Conservation (phyloP, 2,329 filamentous ascomycete genomes). For the Alternaria arborescens region DNA sequence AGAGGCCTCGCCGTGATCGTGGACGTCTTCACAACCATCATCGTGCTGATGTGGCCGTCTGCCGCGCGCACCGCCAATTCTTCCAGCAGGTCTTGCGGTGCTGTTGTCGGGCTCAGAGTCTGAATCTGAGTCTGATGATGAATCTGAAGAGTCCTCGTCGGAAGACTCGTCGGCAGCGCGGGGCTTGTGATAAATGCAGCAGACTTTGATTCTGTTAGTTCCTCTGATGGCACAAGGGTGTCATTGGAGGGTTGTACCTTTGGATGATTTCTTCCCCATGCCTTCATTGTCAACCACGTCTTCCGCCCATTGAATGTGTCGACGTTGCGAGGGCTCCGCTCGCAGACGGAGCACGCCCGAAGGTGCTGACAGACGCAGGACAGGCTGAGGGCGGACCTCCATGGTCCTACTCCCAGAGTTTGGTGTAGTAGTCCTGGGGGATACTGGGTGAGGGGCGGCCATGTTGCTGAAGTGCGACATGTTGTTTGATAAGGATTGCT, state of each 20-base stretch:
- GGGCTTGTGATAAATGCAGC: constrained; percentile 96
- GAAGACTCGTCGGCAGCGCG: constrained; percentile 76
- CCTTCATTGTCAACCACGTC: constrained; percentile 96
- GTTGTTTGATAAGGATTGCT: constrained; percentile 76
- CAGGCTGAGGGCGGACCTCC: constrained; percentile 39
- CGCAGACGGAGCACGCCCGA: constrained; percentile 53
- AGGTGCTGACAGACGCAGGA: constrained; percentile 45
- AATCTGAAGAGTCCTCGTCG: constrained; percentile 69
- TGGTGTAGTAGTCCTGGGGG: constrained; percentile 33
- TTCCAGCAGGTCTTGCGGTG: constrained; percentile 52
- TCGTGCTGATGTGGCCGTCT: constrained; percentile 40
- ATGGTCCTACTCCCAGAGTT: constrained; percentile 35
- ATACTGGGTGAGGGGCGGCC: constrained; percentile 27
- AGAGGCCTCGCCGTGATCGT: constrained; percentile 52
- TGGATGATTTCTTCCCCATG: constrained; percentile 90
- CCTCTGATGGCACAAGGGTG: not conserved
- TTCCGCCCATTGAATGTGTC: constrained; percentile 89
- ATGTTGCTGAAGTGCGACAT: constrained; percentile 60
- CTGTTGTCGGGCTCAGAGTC: constrained; percentile 64
- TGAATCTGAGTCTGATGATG: constrained; percentile 63
- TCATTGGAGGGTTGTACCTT: constrained; percentile 66
- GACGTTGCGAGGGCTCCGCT: constrained; percentile 54
- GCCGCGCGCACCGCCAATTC: constrained; percentile 33
- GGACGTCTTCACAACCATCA: constrained; percentile 52
- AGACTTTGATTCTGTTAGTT: constrained; percentile 67